phyloP scores from a whole-genome alignment of 257 asterid species.

The Fraxinus excelsior region DNA sequence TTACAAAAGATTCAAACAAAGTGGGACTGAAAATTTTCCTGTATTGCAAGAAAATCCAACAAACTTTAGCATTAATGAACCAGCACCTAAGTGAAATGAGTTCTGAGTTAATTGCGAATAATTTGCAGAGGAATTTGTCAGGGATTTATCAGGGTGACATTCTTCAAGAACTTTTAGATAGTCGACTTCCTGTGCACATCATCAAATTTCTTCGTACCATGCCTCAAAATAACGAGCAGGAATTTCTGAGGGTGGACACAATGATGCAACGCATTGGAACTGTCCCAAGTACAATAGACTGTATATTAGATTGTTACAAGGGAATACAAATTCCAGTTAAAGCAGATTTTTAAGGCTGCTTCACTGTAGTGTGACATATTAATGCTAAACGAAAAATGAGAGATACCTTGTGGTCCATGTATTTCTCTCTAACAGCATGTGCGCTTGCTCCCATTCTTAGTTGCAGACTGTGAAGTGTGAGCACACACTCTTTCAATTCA shows the following conservation, averaged over 20 bases:
- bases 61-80: neutral
- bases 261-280: constrained; percentile 47
- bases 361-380: neutral
- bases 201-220: constrained; percentile 28
- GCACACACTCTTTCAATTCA: constrained; percentile 67
- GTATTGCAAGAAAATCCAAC: neutral
- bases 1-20: neutral
- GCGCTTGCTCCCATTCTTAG: constrained; percentile 35
- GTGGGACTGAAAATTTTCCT: neutral
- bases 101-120: neutral
- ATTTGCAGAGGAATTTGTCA: neutral
- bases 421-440: constrained; percentile 47
- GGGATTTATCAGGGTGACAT: neutral
- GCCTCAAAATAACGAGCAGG: constrained; percentile 40
- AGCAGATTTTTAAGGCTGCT: neutral
- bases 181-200: constrained; percentile 11
- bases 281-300: constrained; percentile 33
- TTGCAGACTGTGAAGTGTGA: constrained; percentile 46
- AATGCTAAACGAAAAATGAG: neutral
- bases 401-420: constrained; percentile 53
- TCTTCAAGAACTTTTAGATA: neutral
- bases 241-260: constrained; percentile 36
- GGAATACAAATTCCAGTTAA: neutral
- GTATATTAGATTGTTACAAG: constrained; percentile 13
- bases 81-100: neutral